Base-by-base conservation (phyloP, 495 filamentous ascomycete species). In the Podospora didyma region DNA sequence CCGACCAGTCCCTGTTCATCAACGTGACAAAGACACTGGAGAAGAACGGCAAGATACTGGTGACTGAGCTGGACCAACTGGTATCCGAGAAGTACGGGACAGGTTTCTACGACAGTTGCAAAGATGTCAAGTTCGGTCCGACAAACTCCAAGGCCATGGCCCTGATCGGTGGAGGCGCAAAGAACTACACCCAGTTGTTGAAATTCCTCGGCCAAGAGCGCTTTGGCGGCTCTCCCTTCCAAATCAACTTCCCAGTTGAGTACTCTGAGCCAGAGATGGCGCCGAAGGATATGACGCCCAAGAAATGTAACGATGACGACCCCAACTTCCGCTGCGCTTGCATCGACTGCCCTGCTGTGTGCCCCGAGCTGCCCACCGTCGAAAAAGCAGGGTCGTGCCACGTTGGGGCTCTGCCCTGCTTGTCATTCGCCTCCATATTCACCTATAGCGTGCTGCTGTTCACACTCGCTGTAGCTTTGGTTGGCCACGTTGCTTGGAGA, bases 111-210 rank as follows among this genome's bases (percentile, higher is more conserved):
- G 80, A 96, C 67, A 97, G 94, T 69, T 98, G 94, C 75, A 98
- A 97, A 72, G 90, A 97, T 69, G 91, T 98, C 68, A 97, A 97
- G 67, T 96, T 97, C 65, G 94, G 93, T 16, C 87, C 90, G 2
- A 92, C 95, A 3, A 95, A 95, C 58, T 86, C 88, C 20, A 88
- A 86, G 62, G 92, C 92, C 11, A 98, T 98, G 80, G 87, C 90
- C 57, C 86, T 97, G 60, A 96, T 97, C 59, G 95, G 94, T 9
- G 95, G 94, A 11, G 91, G 92, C 23, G 95, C 94, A 19, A 96
- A 94, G 75, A 86, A 96, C 66, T 96, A 92, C 71, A 79, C 80
- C 0, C 78, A 86, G 26, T 89, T 98, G 63, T 68, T 98, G 56
- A 89, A 87, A 60, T 98, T 96, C 66, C 72, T 98, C n/a, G 94